Percentiles rank a stretch among this genome's conserved stretches.
These are phyloP conservation scores for Croton laevigatus DNA, from an alignment of 441 rosid species.

Conservation along the genomic window DNA sequence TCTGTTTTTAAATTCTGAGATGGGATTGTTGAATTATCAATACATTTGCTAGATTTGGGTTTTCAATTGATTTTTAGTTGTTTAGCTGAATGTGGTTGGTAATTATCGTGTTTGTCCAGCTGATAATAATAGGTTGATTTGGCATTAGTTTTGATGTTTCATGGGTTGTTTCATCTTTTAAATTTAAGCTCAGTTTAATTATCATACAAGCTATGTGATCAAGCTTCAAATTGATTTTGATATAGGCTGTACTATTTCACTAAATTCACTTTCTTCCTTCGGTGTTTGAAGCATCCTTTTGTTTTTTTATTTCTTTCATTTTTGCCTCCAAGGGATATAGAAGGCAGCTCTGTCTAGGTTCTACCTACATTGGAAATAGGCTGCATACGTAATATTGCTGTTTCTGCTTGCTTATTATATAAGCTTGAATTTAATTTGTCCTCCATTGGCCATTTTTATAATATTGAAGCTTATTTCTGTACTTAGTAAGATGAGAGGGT, in stretches of 20 bases:
- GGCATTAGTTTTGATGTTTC: neutral
- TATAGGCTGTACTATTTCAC: neutral
- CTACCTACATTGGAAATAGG: neutral
- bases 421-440: neutral
- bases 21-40: constrained; percentile 8
- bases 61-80: neutral
- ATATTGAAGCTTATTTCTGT: neutral
- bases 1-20: constrained; percentile 1
- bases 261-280: neutral
- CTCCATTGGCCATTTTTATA: neutral
- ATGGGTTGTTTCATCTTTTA: neutral
- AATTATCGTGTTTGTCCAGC: too few relatives aligned
- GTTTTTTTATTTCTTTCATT: neutral
- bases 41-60: neutral
- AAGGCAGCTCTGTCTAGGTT: neutral
- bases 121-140: too few relatives aligned
- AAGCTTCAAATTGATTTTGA: neutral
- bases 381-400: neutral
- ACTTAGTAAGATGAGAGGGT: neutral
- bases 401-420: neutral
- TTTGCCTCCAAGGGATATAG: neutral
- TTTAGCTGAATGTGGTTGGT: too few relatives aligned
- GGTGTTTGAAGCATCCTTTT: neutral
- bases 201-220: neutral
- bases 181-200: neutral